phyloP scores from a whole-genome alignment of 176 grass and related monocot genomes.

The Carex parvula region DNA sequence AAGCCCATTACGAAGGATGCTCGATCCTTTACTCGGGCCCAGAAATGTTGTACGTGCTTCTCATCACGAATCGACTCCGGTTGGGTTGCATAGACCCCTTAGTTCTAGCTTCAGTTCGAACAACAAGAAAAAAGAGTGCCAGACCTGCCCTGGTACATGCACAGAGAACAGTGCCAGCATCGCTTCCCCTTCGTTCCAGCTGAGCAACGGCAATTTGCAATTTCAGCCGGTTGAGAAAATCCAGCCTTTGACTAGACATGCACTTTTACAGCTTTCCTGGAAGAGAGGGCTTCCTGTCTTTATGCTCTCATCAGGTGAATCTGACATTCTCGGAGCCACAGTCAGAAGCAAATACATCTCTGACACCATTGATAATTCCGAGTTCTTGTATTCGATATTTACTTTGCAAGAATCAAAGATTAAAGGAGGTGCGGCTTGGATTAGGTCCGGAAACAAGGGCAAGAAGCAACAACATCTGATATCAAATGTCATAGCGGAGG shows the following conservation, averaged over 20 bases:
- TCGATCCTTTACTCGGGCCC: conserved; percentile 81
- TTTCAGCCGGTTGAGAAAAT: conserved; percentile 39
- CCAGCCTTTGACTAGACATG: conserved; percentile 47
- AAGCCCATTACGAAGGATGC: conserved; percentile 88
- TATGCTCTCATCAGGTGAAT: conserved; percentile 75
- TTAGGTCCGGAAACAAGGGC: conserved; percentile 54
- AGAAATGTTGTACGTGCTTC: conserved; percentile 36
- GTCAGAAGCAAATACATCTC: conserved; percentile 41
- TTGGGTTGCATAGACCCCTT: conserved; percentile 45
- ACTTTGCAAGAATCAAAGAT: conserved; percentile 62
- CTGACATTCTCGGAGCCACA: conserved; percentile 75
- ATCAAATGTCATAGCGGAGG: conserved; percentile 55
- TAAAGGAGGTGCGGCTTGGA: conserved; percentile 46
- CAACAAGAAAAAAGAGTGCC: conserved; percentile 30
- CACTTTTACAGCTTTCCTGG: conserved; percentile 81
- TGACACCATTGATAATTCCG: conserved; percentile 29
- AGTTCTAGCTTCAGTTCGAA: conserved; percentile 37
- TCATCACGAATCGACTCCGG: conserved; percentile 30
- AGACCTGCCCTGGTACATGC: conserved; percentile 15
- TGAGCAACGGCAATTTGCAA: conserved; percentile 10
- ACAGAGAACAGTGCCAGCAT: conserved; percentile 18
- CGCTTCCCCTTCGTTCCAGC: not conserved
- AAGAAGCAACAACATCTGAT: conserved; percentile 68
- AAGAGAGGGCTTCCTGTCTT: conserved; percentile 80
- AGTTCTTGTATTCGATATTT: conserved; percentile 66